phyloP scores from a whole-genome alignment of 805 yeast species.

The Citeromyces matritensis region DNA sequence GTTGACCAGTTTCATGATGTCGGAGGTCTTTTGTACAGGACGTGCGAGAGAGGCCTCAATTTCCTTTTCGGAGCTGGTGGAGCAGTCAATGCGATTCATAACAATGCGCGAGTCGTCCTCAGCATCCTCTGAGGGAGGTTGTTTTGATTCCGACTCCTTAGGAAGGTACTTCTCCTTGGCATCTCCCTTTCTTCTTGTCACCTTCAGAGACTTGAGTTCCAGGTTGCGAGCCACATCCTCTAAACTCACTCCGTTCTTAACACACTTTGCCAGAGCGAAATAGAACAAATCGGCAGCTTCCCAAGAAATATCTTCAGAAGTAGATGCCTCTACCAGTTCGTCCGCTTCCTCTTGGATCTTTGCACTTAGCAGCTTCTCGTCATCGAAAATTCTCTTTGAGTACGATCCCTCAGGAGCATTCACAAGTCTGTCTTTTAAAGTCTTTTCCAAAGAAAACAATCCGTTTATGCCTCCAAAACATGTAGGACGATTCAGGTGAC shows the following conservation, averaged over 20 bases:
- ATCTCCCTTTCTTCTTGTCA: slow-evolving; percentile 89
- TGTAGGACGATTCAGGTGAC: slow-evolving; percentile 70
- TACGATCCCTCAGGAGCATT: slow-evolving; percentile 90
- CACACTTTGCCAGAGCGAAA: slow-evolving; percentile 37
- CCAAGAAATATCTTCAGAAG: slow-evolving; percentile 67
- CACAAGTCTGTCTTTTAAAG: slow-evolving; percentile 43
- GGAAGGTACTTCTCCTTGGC: slow-evolving; percentile 68
- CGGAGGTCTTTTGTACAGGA: slow-evolving; percentile 91
- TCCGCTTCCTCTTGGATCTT: slow-evolving; percentile 94
- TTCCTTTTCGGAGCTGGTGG: slow-evolving; percentile 21
- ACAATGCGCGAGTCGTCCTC: slow-evolving; percentile 21
- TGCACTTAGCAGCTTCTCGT: slow-evolving; percentile 61
- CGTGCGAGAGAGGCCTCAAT: slow-evolving; percentile 60
- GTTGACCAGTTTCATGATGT: slow-evolving; percentile 81
- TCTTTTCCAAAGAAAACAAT: slow-evolving; percentile 47
- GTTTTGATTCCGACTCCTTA: slow-evolving; percentile 8
- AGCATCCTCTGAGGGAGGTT: slow-evolving; percentile 7
- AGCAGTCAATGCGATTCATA: slow-evolving; percentile 32
- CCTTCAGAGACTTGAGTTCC: slow-evolving; percentile 71
- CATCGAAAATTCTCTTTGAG: slow-evolving; percentile 76
- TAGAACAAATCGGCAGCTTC: slow-evolving; percentile 86
- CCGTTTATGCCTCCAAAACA: slow-evolving; percentile 74
- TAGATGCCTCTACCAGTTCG: slow-evolving; percentile 76
- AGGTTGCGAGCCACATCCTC: slow-evolving; percentile 75
- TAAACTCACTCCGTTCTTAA: slow-evolving; percentile 62